Conservation (phyloP, 352 stramenopile species). For the Plasmopara muralis region DNA sequence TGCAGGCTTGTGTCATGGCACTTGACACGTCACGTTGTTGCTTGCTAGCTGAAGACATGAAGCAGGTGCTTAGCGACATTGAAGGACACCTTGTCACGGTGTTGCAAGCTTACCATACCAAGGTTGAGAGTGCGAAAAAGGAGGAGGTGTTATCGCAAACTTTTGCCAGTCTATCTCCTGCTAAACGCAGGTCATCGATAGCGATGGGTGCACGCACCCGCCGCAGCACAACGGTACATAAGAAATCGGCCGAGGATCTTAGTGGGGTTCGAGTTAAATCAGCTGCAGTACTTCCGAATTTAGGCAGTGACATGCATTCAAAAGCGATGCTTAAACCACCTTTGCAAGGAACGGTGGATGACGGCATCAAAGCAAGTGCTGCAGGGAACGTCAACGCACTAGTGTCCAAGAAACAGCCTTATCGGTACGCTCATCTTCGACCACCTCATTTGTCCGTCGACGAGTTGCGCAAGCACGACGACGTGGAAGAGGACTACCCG, state of each 20-base stretch:
- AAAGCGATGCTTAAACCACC: background rate
- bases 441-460: conserved; percentile 67
- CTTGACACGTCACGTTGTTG: background rate
- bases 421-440: conserved; percentile 55
- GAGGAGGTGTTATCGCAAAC: conserved; percentile 12
- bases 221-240: conserved; percentile 7
- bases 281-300: conserved; percentile 4
- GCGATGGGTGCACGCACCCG: conserved; percentile 7
- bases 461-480: conserved; percentile 80
- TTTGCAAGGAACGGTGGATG: background rate
- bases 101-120: conserved; percentile 60
- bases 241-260: conserved; percentile 5
- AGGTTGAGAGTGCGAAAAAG: conserved; percentile 42
- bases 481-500: conserved; percentile 81
- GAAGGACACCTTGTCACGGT: conserved; percentile 67
- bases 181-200: conserved; percentile 18
- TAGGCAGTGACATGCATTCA: conserved; percentile 1
- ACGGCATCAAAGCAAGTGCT: conserved; percentile 20
- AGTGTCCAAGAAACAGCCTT: conserved; percentile 61
- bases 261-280: conserved; percentile 9
- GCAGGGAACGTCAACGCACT: conserved; percentile 32
- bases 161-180: conserved; percentile 7
- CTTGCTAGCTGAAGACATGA: conserved; percentile 59
- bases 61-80: conserved; percentile 65
- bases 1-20: background rate